Evolutionary conservation across 1,284 basidiomycete genomes (phyloP).

Genomic region (Leccinum subatratum): DNA sequence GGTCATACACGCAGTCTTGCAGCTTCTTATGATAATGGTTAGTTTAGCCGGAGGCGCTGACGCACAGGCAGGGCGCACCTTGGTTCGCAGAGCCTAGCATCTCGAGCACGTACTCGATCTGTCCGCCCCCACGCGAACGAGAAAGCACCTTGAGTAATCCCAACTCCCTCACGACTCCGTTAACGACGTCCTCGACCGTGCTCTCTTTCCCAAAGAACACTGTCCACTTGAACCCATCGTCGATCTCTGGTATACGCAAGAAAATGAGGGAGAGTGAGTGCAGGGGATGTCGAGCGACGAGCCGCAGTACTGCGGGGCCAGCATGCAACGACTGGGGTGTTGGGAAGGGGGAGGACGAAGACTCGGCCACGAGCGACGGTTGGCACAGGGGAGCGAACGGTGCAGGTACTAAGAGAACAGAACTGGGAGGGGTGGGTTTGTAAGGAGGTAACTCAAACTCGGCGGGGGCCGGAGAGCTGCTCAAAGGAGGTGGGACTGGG

Average conservation of each 20-base stretch:
- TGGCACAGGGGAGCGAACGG: conserved; percentile 1
- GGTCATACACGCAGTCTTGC: conserved; percentile 30
- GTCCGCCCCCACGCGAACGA: conserved; percentile 53
- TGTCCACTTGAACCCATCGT: conserved; percentile 66
- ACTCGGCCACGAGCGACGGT: conserved; percentile 36
- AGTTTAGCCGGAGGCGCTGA: not conserved
- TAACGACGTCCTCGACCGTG: conserved; percentile 52
- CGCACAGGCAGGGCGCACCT: conserved; percentile 11
- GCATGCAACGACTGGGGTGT: conserved; percentile 65
- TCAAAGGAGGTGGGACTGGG: conserved; percentile 24
- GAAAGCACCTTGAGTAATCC: conserved; percentile 63
- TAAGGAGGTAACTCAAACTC: conserved; percentile 8
- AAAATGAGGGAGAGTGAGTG: conserved; percentile 57
- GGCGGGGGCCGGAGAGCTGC: conserved; percentile 25
- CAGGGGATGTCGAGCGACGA: conserved; percentile 66
- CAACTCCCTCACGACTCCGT: conserved; percentile 56
- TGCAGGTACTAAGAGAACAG: not conserved
- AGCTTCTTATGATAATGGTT: conserved; percentile 9
- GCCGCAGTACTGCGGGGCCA: conserved; percentile 51
- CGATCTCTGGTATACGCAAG: conserved; percentile 71
- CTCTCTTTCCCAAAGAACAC: conserved; percentile 55
- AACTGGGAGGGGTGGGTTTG: not conserved
- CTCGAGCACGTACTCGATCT: conserved; percentile 63
- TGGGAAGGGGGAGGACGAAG: conserved; percentile 65
- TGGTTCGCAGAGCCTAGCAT: conserved; percentile 14